Percentiles rank a stretch among this genome's conserved stretches.
Conservation (phyloP, 371 early-diverging fungal genomes). For the Catenaria anguillulae region DNA sequence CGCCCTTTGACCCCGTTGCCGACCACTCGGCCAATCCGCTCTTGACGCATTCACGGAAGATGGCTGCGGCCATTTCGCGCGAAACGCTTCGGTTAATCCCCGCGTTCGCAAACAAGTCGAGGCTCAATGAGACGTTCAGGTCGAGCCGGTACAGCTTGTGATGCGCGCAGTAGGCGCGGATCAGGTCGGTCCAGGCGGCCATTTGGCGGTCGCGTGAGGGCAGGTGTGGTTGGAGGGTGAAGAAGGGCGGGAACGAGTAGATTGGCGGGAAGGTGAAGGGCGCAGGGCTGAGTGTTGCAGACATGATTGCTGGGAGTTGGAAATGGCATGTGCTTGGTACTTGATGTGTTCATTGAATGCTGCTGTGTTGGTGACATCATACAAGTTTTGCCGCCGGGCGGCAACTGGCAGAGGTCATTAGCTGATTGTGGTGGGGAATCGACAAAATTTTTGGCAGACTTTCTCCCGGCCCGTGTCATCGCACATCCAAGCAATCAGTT, state of each 20-base stretch:
- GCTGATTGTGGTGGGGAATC: too few relatives aligned
- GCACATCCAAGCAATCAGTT: too few relatives aligned
- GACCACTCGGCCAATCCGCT: neutral
- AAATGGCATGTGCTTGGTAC: too few relatives aligned
- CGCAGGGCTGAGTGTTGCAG: too few relatives aligned
- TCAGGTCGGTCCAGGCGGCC: neutral
- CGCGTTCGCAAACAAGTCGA: neutral
- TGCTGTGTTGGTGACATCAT: too few relatives aligned
- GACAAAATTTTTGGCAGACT: too few relatives aligned
- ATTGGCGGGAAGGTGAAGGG: neutral
- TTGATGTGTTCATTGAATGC: too few relatives aligned
- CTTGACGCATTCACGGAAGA: neutral
- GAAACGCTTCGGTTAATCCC: neutral
- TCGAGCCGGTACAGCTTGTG: neutral
- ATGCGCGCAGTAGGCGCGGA: constrained; percentile 1
- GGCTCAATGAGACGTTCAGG: neutral
- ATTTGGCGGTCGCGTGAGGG: neutral
- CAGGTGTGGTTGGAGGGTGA: neutral
- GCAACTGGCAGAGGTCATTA: too few relatives aligned
- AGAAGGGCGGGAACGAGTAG: constrained; percentile 1
- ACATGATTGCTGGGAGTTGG: too few relatives aligned
- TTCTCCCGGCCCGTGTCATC: too few relatives aligned
- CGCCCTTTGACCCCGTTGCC: too few relatives aligned
- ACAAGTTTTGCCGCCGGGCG: too few relatives aligned
- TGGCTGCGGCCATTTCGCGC: neutral